phyloP scores from a whole-genome alignment of 768 basidiomycete genomes.

The Xerocomellus chrysenteron region DNA sequence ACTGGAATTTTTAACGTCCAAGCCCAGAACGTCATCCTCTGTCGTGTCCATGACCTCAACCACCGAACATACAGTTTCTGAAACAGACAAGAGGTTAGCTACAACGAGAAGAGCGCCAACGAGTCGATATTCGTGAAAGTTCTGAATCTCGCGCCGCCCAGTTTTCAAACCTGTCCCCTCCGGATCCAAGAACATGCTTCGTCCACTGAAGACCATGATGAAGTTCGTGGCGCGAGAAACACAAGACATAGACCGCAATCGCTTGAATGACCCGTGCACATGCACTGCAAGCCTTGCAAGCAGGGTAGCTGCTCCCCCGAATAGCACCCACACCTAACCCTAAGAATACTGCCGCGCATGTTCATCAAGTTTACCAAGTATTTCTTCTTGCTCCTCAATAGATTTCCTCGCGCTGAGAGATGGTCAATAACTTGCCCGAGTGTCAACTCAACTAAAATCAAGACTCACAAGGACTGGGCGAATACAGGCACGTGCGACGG shows the following conservation, averaged over 20 bases:
- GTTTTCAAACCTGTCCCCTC: too few relatives aligned
- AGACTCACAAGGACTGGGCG: constrained; percentile 64
- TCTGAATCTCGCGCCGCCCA: too few relatives aligned
- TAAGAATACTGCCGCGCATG: constrained; percentile 19
- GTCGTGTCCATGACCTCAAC: too few relatives aligned
- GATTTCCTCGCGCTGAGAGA: constrained; percentile 39
- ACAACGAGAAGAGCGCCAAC: too few relatives aligned
- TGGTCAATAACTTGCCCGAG: constrained; percentile 1
- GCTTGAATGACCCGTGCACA: not conserved
- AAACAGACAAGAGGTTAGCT: too few relatives aligned
- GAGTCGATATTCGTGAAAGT: too few relatives aligned
- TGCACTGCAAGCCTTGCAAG: not conserved
- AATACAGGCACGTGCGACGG: constrained; percentile 54
- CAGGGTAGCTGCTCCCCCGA: not conserved
- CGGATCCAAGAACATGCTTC: not conserved
- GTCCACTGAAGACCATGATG: not conserved
- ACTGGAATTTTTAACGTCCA: too few relatives aligned
- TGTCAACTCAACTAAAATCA: not conserved
- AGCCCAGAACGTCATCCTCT: too few relatives aligned
- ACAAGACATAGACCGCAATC: not conserved
- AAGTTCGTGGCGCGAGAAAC: not conserved
- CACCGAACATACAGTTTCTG: too few relatives aligned
- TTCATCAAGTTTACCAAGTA: constrained; percentile 43
- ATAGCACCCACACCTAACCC: not conserved
- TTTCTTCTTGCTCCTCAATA: constrained; percentile 40